Base-by-base conservation (phyloP, 1,284 basidiomycete genomes). In the Baeospora myosura region DNA sequence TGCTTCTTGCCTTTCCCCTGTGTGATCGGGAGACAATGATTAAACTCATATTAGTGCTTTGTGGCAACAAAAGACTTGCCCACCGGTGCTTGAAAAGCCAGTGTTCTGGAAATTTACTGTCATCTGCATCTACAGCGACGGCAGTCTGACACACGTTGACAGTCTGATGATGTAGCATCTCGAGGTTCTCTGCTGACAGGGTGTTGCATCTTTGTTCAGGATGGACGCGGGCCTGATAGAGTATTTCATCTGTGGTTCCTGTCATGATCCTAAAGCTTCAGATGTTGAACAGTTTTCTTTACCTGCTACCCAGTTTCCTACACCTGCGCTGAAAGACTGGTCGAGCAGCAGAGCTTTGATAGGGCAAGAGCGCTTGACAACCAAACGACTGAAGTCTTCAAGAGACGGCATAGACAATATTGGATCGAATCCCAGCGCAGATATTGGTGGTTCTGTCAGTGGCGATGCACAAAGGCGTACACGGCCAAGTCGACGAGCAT, bases 281-380 rank as follows among this genome's bases (percentile, higher is more conserved):
- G 20, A 33, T 21, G 10, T n/a, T n/a, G 16, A 22, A 32, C 29
- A 54, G 55, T 60, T 33, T 32, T 38, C 37, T 41, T 46, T 50
- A 77, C 85, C 85, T 50, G 86, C 86, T 2, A 89, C 76, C 84
- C 85, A 90, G 57, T 91, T 92, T 1, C 88, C 88, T 3, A 92
- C 75, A 0, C 88, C 88, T 2, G 84, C 84, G 48, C 76, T 82
- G 63, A 88, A 88, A 0, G 79, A 76, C 57, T 91, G 88, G 59
- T 92, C 82, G 35, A 92, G 73, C 11, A 92, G 69, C 10, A 91
- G 66, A 1, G 83, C 79, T 52, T 91, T 92, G 49, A 88, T 74
- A 0, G 88, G 82, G 39, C 82, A 83, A 11, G 72, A 65, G 41
- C 86, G 72, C 50, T 74, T 81, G 8, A 58, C 52, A 6, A 88